Base-by-base conservation (phyloP, 345 rosid species). In the Euphorbia lathyris region DNA sequence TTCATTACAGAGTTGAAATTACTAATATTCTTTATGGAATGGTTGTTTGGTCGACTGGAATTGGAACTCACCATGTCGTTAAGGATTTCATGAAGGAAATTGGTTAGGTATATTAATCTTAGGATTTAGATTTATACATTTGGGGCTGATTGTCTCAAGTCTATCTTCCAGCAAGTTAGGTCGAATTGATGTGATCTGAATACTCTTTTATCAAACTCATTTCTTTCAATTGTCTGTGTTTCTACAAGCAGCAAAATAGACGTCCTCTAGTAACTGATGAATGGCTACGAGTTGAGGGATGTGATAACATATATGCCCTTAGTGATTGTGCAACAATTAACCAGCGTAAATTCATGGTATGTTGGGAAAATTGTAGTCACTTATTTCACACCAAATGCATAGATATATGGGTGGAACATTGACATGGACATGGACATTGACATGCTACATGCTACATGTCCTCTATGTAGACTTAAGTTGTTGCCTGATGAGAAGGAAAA, bases 1-100 rank as follows among this genome's bases (percentile, higher is more conserved):
- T n/a, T n/a, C n/a, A n/a, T n/a, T n/a, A n/a, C n/a, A n/a, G n/a
- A n/a, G n/a, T n/a, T n/a, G 83, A 84, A 72, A 76, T 72, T 57
- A 66, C 84, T 52, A 70, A 88, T 40, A 86, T 86, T 40, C 97
- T 97, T 29, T 92, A 92, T 69, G 99, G 99, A 65, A 88, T 95
- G 99, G 87, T 84, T 66, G 96, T 95, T 77, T 95, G 97, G 99
- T 95, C 99, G 75, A 95, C 99, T 62, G 99, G 99, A 67, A 92
- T 92, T 77, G 99, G 96, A 74, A 83, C 95, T 57, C 92, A 79
- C 61, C 89, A 96, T 61, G 91, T 90, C 60, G 78, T 90, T n/a
- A 92, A 76, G 83, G 96, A 90, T 73, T 92, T 91, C 70, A 95
- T 95, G 99, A 80, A 86, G 82, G 90, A 90, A 82, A 78, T 92